Conservation (phyloP, 805 yeast genomes). For the Candida bentonensis region DNA sequence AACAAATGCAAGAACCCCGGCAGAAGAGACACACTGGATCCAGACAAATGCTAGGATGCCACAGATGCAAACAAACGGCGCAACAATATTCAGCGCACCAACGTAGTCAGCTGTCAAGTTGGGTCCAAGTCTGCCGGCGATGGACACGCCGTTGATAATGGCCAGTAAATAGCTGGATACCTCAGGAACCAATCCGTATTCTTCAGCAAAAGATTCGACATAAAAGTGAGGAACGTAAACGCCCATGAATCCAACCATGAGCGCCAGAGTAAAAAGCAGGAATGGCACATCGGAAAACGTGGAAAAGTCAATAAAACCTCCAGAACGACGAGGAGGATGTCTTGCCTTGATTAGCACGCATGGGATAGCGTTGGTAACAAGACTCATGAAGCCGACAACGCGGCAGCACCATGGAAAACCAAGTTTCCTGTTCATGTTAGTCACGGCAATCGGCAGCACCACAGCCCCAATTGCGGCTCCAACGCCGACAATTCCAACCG, state of each 20-base stretch:
- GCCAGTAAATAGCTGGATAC: conserved; percentile 18
- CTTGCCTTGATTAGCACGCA: conserved; percentile 13
- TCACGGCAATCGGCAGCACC: conserved; percentile 30
- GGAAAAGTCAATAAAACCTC: conserved; percentile 11
- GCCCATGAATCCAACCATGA: conserved; percentile 27
- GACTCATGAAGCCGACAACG: conserved; percentile 28
- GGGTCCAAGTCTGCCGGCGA: conserved; percentile 35
- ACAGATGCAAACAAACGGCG: conserved; percentile 14
- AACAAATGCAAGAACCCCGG: conserved; percentile 17
- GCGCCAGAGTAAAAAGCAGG: conserved; percentile 10
- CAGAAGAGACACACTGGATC: conserved; percentile 13
- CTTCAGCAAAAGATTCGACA: conserved; percentile 18
- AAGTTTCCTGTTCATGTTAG: conserved; percentile 22
- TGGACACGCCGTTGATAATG: conserved; percentile 22
- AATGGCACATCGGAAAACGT: conserved; percentile 11
- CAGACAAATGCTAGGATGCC: conserved; percentile 10
- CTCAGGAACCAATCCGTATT: conserved; percentile 11
- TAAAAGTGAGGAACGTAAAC: conserved; percentile 21
- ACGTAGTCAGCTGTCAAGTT: conserved; percentile 34
- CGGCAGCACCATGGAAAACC: conserved; percentile 41
- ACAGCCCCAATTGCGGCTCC: conserved; percentile 37
- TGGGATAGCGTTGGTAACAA: conserved; percentile 15
- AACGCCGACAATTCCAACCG: conserved; percentile 27
- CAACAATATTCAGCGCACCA: conserved; percentile 30
- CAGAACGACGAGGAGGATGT: conserved; percentile 14